Conservation (phyloP, 441 rosid species). For the Croton setiger region DNA sequence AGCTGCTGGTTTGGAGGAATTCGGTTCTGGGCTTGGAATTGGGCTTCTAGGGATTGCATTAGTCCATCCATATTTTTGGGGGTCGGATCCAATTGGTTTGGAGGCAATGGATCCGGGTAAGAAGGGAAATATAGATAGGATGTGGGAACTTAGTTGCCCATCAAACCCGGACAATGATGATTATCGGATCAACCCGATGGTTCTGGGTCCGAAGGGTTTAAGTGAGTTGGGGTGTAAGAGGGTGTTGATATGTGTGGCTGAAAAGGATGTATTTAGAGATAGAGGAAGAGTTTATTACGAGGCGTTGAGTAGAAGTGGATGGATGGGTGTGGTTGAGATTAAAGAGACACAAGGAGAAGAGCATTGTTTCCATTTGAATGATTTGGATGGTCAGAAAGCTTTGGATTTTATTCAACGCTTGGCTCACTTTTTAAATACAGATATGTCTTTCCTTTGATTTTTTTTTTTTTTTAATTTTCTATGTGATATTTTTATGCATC, state of each 20-base stretch:
- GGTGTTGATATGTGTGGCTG: slow-evolving; percentile 35
- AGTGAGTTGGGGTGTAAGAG: slow-evolving; percentile 18
- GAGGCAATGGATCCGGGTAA: slow-evolving; percentile 22
- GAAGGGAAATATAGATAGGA: slow-evolving; percentile 18
- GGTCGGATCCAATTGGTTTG: slow-evolving; percentile 29
- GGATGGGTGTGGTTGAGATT: slow-evolving; percentile 37
- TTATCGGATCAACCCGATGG: slow-evolving; percentile 33
- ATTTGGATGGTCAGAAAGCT: slow-evolving; percentile 22
- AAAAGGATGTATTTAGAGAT: slow-evolving; percentile 32
- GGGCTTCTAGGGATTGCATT: slow-evolving; percentile 47
- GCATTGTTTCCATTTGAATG: slow-evolving; percentile 33
- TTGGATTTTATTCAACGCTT: slow-evolving; percentile 18
- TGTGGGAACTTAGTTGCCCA: slow-evolving; percentile 33
- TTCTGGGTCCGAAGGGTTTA: slow-evolving; percentile 27
- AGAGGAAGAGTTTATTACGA: slow-evolving; percentile 34
- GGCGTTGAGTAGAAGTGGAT: slow-evolving; percentile 25
- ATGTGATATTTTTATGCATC: no score
- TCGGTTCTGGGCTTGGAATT: slow-evolving; percentile 19
- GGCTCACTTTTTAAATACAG: slow-evolving; percentile 28
- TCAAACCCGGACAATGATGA: slow-evolving; percentile 30
- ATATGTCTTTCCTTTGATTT: slow-evolving; percentile 9
- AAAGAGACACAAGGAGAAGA: slow-evolving; percentile 29
- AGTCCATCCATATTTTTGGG: slow-evolving; percentile 42
- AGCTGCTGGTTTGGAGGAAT: slow-evolving; percentile 21
- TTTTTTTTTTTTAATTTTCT: no score